phyloP scores from a whole-genome alignment of 768 basidiomycete species.

The Termitomyces bulborhizus region DNA sequence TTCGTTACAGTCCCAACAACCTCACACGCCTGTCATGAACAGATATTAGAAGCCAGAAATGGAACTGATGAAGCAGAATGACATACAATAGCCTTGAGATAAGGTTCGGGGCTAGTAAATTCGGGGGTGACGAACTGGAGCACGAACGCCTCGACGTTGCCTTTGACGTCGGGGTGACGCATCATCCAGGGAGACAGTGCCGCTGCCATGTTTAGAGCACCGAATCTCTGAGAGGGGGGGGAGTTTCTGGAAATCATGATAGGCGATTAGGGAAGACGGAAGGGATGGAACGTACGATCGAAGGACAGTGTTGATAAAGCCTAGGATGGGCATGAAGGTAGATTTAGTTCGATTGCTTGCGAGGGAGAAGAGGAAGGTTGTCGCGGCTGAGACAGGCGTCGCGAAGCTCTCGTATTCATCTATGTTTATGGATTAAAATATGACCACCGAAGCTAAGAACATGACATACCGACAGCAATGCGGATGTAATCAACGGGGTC shows the following conservation, averaged over 20 bases:
- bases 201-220: slow-evolving; percentile 79
- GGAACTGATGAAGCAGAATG: background rate
- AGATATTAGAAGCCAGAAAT: background rate
- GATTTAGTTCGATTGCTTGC: slow-evolving; percentile 75
- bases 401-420: slow-evolving; percentile 81
- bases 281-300: slow-evolving; percentile 40
- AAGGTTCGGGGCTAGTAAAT: slow-evolving; percentile 60
- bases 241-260: slow-evolving; percentile 25
- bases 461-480: slow-evolving; percentile 55
- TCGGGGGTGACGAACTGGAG: slow-evolving; percentile 69
- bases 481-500: slow-evolving; percentile 85
- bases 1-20: slow-evolving; percentile 73
- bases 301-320: slow-evolving; percentile 71
- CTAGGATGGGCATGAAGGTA: slow-evolving; percentile 77
- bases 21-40: slow-evolving; percentile 58
- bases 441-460: background rate
- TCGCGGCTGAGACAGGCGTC: slow-evolving; percentile 73
- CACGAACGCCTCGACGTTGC: slow-evolving; percentile 74
- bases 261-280: background rate
- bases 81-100: slow-evolving; percentile 73
- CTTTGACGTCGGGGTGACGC: slow-evolving; percentile 76
- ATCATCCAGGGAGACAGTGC: slow-evolving; percentile 75
- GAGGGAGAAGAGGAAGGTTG: slow-evolving; percentile 73
- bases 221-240: slow-evolving; percentile 64
- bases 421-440: slow-evolving; percentile 18